Base-by-base conservation (phyloP, 2,329 filamentous ascomycete species). In the Pezicula carpinea region DNA sequence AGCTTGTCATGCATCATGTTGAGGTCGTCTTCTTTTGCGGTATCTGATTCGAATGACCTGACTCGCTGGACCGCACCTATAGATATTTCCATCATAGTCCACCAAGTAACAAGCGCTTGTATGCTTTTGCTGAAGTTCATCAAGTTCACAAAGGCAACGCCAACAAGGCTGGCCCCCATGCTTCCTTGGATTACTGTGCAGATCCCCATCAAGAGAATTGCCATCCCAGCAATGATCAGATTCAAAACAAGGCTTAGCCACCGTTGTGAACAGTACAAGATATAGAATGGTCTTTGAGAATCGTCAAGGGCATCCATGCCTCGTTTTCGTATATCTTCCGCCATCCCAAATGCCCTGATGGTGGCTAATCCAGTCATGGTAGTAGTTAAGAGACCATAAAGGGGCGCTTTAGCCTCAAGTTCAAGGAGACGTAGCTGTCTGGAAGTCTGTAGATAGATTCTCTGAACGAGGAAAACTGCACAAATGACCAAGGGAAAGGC, bases 41-140 rank as follows among this genome's bases (percentile, higher is more conserved):
- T 59, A 43, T 77, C 66, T 54, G 65, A 63, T 1, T 66, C 68
- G 51, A 79, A 80, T 15, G 69, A 66, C 58, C 74, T 76, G 51
- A 80, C 69, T 21, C 79, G 69, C 6, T 71, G 66, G 7, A 82
- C 70, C 13, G 76, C 76, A 10, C 78, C 77, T 36, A 82, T 72
- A 36, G 72, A 70, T 0, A 76, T 80, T 53, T 82, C 78, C 13
- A 82, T 63, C 36, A 69, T 69, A 0, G 77, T 79, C 76, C 76
- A 82, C 10, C 17, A 31, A 10, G 32, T 40, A 17, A 52, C 38
- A 8, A 52, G 8, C 3, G 39, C 67, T 69, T 15, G 62, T 65
- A 36, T 53, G 44, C 1, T 64, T 59, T 8, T 79, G 67, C 19
- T 79, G 60, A n/a, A 71, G 58, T 44, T 17, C 13, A 81, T 66